A percentile compares a stretch with the other conserved stretches of the same genome.
These are phyloP conservation scores for Fusarium denticulatum DNA, from an alignment of 2,329 filamentous ascomycete genomes.

Conservation along the genomic window DNA sequence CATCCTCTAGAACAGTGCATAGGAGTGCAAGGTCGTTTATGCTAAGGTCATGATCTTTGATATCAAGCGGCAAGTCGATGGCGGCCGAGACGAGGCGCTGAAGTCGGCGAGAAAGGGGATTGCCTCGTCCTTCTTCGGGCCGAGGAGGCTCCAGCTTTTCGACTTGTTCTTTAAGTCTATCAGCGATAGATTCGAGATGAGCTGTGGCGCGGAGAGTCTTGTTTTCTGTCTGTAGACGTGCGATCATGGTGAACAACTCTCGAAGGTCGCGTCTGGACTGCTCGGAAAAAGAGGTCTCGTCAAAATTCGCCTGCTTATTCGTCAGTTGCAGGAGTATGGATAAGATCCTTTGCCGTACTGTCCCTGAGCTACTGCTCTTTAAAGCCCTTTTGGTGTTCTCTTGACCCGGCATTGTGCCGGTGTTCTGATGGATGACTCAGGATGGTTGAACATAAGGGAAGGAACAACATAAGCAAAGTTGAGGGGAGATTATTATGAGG, in stretches of 20 bases:
- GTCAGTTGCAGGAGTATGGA: background rate
- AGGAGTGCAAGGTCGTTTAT: background rate
- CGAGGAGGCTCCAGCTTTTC: no score
- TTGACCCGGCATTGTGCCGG: background rate
- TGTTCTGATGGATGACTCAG: no score
- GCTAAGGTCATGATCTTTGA: background rate
- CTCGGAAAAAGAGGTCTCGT: background rate
- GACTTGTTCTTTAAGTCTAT: background rate
- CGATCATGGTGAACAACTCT: background rate
- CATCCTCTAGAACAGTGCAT: background rate
- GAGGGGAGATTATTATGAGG: background rate
- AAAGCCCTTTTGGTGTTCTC: background rate
- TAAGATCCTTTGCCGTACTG: background rate
- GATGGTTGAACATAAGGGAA: accelerated
- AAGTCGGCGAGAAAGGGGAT: background rate
- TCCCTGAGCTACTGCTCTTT: no score
- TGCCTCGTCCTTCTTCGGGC: background rate
- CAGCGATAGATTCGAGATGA: background rate
- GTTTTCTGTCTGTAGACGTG: background rate
- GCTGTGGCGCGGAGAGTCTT: background rate
- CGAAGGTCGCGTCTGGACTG: background rate
- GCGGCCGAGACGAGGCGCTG: background rate
- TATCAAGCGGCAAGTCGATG: background rate
- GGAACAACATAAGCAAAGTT: background rate
- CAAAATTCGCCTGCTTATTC: background rate